Percentiles rank a stretch among this genome's conserved stretches.
phyloP scores from a whole-genome alignment of 2,329 filamentous ascomycete genomes.

The Aspergillus aculeatinus region DNA sequence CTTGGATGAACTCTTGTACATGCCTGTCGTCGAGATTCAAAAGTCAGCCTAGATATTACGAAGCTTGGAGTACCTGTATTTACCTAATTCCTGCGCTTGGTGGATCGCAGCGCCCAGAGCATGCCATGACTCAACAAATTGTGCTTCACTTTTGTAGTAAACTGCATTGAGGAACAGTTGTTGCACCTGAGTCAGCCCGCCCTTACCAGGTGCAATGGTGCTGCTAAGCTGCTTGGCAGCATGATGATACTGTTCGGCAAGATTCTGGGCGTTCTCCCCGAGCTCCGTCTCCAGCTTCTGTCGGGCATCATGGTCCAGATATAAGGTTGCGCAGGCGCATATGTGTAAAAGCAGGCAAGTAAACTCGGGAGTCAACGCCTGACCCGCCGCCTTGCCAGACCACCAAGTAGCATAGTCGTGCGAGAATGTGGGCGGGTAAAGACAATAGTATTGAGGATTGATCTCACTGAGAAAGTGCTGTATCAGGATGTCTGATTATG shows the following conservation, averaged over 20 bases:
- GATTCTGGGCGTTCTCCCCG: constrained; percentile 37
- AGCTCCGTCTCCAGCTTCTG: constrained; percentile 49
- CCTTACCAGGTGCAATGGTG: constrained; percentile 45
- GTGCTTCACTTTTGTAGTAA: constrained; percentile 50
- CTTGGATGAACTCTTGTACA: constrained; percentile 41
- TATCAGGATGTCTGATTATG: constrained; percentile 45
- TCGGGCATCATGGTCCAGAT: constrained; percentile 37
- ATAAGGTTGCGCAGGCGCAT: constrained; percentile 49
- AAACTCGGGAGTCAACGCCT: constrained; percentile 43
- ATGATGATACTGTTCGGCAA: constrained; percentile 44
- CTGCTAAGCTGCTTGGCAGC: constrained; percentile 46
- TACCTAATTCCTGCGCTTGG: constrained; percentile 52
- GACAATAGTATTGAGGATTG: constrained; percentile 49
- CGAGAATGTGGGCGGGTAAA: constrained; percentile 49
- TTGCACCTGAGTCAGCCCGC: constrained; percentile 49
- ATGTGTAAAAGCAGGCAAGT: constrained; percentile 50
- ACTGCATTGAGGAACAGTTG: constrained; percentile 50
- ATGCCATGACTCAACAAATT: constrained; percentile 53
- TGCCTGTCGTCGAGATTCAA: constrained; percentile 9
- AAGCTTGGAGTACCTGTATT: constrained; percentile 10
- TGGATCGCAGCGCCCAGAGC: constrained; percentile 45
- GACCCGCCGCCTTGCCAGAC: constrained; percentile 36
- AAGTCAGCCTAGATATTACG: background rate
- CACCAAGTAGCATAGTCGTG: constrained; percentile 50
- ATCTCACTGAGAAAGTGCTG: constrained; percentile 48